Evolutionary conservation across 2,329 filamentous ascomycete genomes (phyloP), one percentile per base, ranked within the genome.

Genomic region (Aspergillus floridensis): DNA sequence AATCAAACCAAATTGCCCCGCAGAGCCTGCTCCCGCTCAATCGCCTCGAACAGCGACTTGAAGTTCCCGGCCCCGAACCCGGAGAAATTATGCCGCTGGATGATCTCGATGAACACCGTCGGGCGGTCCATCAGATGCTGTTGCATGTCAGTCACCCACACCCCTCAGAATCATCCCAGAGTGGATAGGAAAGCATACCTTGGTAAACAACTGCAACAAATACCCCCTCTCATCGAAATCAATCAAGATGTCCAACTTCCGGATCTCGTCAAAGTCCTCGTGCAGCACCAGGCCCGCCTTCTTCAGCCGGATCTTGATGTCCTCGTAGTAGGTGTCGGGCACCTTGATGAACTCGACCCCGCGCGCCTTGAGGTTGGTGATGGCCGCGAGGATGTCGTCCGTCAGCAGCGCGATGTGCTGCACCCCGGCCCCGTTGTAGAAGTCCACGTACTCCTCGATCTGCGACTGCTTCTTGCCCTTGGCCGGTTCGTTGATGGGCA

Each of bases 401-500:
- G 93, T 97, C 19, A 89, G 86, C 19, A 97, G 85, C 12, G 93
- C 93, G 66, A 97, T 95, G 79, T 97, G 93, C 80, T 97, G 93
- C 0, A 97, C 92, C 50, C 93, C 93, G 0, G 93, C 81, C 1
- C 93, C 93, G 53, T 88, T 86, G 80, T 96, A 96, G 82, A 95
- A 97, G 73, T 91, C 83, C 66, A 97, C 87, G 73, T 89, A 93
- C 79, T 97, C 93, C 76, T 97, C 93, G 68, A 98, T 97, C 79
- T 98, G 93, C 11, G 88, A 91, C 76, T 92, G 91, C 78, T 91
- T 93, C 80, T 95, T 95, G 60, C 93, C 93, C 1, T 85, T 81
- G 0, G 93, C 93, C 1, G 93, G 93, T 79, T 97, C 93, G 81
- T 97, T 97, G 84, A 98, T 96, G 70, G 93, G 93, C 92, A 97